Evolutionary conservation across 495 filamentous ascomycete genomes (phyloP), one percentile per base, ranked within the genome.

Genomic region (Penicillium coprophilum): DNA sequence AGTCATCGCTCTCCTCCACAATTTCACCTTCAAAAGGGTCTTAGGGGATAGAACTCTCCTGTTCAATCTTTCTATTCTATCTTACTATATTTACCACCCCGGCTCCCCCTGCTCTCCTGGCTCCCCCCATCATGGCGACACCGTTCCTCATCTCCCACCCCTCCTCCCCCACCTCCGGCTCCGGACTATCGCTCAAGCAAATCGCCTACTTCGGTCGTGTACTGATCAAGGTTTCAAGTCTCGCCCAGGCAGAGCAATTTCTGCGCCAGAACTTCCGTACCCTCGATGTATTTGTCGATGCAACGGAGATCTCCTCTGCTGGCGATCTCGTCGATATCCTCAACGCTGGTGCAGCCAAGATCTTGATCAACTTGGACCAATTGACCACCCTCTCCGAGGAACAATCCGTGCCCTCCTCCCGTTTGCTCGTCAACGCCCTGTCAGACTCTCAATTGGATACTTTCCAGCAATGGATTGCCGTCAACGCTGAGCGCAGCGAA

Each of bases 301-400:
- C 85, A 53, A 87, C 89, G 20, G 72, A 77, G 24, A 81, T 97
- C 50, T 61, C 80, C 55, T 84, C 82, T 24, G 69, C 75, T 44
- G 84, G 88, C 38, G 89, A 96, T 58, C 74, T 96, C 19, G 73
- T 92, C 48, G 80, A 88, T 50, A 79, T 97, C 28, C 82, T 98
- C 50, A 87, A 98, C 66, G 82, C 85, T 59, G 94, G 95, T 50
- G 91, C 91, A n/a, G 81, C 84, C 39, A 94, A 87, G 71, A 86
- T 96, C 44, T 92, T 97, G 69, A 86, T 96, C 46, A 78, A 81
- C 50, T 78, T 85, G 46, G 80, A 87, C 44, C 86, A 90, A 73
- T 75, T 87, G 60, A 71, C 77, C 43, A 57, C 71, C 3, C 71
- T 88, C 20, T 66, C 75, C 20, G 63, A 75, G 52, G 78, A 83